Conservation (phyloP, 148 eudicot species). For the Euryodendron excelsum region DNA sequence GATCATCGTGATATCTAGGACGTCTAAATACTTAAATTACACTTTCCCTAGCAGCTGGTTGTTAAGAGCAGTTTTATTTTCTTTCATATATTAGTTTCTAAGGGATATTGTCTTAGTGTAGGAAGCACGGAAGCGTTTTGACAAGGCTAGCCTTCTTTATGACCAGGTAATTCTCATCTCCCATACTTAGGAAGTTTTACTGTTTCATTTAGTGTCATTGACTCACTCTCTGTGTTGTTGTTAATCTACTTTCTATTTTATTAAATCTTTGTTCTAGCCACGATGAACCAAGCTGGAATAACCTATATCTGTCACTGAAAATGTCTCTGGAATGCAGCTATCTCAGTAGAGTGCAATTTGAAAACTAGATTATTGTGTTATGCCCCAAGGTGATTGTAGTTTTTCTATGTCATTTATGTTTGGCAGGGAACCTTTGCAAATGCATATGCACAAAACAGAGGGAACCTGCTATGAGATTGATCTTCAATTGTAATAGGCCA, state of each 20-base stretch:
- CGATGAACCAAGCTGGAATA: background rate
- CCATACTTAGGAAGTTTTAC: background rate
- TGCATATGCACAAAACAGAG: background rate
- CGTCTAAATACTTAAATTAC: background rate
- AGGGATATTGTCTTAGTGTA: slow-evolving; percentile 39
- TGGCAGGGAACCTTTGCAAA: background rate
- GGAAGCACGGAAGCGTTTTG: slow-evolving; percentile 98
- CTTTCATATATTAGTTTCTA: slow-evolving; percentile 12
- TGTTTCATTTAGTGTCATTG: slow-evolving; percentile 4
- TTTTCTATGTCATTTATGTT: background rate
- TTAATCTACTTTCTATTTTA: background rate
- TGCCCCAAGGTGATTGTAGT: background rate
- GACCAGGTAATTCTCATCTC: slow-evolving; percentile 70
- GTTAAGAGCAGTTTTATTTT: background rate
- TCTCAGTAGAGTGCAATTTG: background rate
- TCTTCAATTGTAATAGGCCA: background rate
- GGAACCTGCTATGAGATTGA: background rate
- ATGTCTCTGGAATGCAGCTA: background rate
- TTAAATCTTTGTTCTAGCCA: background rate
- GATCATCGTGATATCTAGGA: background rate
- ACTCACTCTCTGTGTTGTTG: too few species aligned
- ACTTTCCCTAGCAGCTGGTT: background rate
- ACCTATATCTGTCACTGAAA: background rate
- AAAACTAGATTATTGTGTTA: background rate
- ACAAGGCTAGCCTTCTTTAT: slow-evolving; percentile 88